These are phyloP conservation scores for Phaeosphaeria sp. DNA, from an alignment of 2,329 filamentous ascomycete genomes.

Conservation along the genomic window DNA sequence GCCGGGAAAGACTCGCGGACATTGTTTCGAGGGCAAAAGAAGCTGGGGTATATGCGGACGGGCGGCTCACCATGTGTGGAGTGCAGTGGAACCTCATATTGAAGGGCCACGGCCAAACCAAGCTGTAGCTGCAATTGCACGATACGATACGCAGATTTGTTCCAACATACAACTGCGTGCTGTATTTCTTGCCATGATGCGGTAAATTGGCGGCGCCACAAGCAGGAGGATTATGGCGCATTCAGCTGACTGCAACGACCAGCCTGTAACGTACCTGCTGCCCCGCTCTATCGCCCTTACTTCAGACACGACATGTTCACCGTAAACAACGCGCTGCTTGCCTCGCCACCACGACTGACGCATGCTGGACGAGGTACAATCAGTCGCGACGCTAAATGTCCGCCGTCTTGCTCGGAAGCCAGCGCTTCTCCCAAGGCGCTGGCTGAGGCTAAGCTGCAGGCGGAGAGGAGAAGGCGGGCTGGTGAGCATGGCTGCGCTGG, in stretches of 20 bases:
- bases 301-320: neutral
- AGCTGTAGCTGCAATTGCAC: conserved; percentile 28
- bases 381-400: neutral
- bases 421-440: neutral
- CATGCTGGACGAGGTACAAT: neutral
- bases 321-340: conserved; percentile 1
- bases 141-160: neutral
- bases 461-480: neutral
- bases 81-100: conserved; percentile 47
- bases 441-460: neutral
- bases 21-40: conserved; percentile 42
- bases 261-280: too few relatives aligned
- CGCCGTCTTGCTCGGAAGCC: neutral
- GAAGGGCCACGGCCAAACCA: conserved; percentile 21
- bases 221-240: neutral
- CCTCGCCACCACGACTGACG: conserved; percentile 2
- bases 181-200: neutral
- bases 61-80: conserved; percentile 48
- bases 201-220: neutral
- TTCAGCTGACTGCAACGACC: neutral
- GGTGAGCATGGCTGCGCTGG: neutral
- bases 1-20: conserved; percentile 36
- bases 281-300: neutral
- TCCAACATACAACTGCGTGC: neutral
- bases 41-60: conserved; percentile 39